Evolutionary conservation across 441 rosid species (phyloP), one percentile per base, ranked within the genome.

Genomic region (Pelargonium myrrhifolium): DNA sequence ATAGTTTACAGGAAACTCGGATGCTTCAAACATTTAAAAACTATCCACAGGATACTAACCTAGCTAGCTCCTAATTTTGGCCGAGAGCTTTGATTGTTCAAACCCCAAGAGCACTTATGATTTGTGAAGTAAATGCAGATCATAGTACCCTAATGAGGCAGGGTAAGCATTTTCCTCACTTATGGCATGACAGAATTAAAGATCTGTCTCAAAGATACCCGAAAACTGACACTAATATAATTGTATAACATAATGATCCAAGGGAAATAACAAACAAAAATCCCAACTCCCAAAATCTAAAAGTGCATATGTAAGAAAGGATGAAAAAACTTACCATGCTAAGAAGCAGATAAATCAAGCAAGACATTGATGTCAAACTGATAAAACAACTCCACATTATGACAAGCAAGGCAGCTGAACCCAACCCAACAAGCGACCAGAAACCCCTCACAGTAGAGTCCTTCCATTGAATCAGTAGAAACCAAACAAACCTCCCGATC

Each of bases 311-410:
- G 14, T 4, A 69, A 26, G 17, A 17, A 61, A 51, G 2, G 69
- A 40, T 26, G 63, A 69, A 65, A 47, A 49, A 17, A 17, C 88
- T 31, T 86, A 95, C 99, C 97, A 92, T 87, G 75, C 87, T 80
- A 47, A 88, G 77, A 42, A 95, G 83, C 47, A 88, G 89, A 80
- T 89, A 95, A 68, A 86, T 69, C 86, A 92, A 74, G 85, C 93
- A 89, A 75, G 93, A 77, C 68, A 89, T 74, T 5, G 99, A 95
- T 76, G 99, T 90, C 75, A 95, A 82, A 80, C 97, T 90, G 70
- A 95, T 94, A 80, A 95, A 95, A 83, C 88, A 90, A 75, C 96
- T 90, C 99, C 99, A 95, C 90, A 95, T 88, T 56, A 95, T 95
- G 70, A 92, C 72, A 59, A 95, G 89, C 86, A 90, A 77, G 10